Conservation (phyloP, 2,329 filamentous ascomycete genomes). For the Fusarium udum region DNA sequence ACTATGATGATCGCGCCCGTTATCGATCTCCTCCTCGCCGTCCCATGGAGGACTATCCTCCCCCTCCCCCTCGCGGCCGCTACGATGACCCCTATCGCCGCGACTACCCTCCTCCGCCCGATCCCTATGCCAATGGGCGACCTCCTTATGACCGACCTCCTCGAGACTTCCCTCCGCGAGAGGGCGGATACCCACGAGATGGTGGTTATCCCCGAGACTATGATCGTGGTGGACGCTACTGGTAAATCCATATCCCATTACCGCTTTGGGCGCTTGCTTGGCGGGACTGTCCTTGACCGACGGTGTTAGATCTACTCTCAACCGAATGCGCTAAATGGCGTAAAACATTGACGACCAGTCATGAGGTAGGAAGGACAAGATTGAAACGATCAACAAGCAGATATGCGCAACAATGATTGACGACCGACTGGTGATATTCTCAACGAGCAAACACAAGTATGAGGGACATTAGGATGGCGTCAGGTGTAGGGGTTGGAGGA, state of each 20-base stretch:
- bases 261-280: conserved; percentile 40
- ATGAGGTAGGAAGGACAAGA: conserved; percentile 28
- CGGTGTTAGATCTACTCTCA: conserved; percentile 47
- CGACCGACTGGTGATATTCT: conserved; percentile 36
- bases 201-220: conserved; percentile 60
- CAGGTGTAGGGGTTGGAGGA: conserved; percentile 32
- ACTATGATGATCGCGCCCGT: conserved; percentile 84
- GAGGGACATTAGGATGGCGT: conserved; percentile 32
- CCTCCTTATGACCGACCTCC: conserved; percentile 66
- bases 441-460: conserved; percentile 29
- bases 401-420: conserved; percentile 32
- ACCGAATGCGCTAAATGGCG: conserved; percentile 30
- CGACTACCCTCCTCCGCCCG: conserved; percentile 72
- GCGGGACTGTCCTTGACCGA: conserved; percentile 50
- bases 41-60: conserved; percentile 79
- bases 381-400: conserved; percentile 24
- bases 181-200: conserved; percentile 52
- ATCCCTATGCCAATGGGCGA: conserved; percentile 68
- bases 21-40: conserved; percentile 84
- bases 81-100: conserved; percentile 83
- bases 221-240: conserved; percentile 61
- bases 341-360: conserved; percentile 17
- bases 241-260: conserved; percentile 52
- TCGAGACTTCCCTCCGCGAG: conserved; percentile 60
- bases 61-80: conserved; percentile 72